Evolutionary conservation across 2,329 filamentous ascomycete species (phyloP).

Genomic region (Penicillium psychrosexuale): DNA sequence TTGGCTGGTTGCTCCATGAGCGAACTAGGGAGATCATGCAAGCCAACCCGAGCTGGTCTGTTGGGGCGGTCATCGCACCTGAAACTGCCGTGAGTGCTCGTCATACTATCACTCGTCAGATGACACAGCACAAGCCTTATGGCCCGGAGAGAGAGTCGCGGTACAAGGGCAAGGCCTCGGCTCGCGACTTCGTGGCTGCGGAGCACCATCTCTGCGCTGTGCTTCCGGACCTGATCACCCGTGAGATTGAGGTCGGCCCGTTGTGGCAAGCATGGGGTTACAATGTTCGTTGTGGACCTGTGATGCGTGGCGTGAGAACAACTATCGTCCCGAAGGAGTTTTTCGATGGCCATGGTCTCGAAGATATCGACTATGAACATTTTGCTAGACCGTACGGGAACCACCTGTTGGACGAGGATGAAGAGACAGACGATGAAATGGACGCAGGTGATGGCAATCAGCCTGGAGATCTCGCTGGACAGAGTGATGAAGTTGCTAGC

Average conservation of each 20-base stretch:
- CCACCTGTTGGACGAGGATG: background rate
- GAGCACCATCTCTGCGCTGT: background rate
- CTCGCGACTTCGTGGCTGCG: background rate
- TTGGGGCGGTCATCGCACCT: conserved; percentile 18
- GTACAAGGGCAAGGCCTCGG: background rate
- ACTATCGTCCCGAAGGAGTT: background rate
- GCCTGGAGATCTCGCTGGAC: background rate
- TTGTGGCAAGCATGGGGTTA: background rate
- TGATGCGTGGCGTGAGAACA: background rate
- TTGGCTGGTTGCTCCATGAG: conserved; percentile 14
- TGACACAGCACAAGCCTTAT: conserved; percentile 2
- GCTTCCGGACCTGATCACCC: background rate
- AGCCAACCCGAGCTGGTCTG: conserved; percentile 11
- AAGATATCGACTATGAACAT: background rate
- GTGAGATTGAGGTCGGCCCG: background rate
- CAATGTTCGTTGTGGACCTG: background rate
- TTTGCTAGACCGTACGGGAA: background rate
- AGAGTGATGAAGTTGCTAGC: background rate
- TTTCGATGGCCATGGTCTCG: background rate
- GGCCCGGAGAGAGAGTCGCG: background rate
- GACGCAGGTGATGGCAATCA: background rate
- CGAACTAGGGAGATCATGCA: background rate
- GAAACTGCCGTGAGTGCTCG: conserved; percentile 9
- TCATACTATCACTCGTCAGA: conserved; percentile 11
- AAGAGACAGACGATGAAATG: background rate